Conservation (phyloP, 805 yeast genomes). For the Gaillardinia entomophila region DNA sequence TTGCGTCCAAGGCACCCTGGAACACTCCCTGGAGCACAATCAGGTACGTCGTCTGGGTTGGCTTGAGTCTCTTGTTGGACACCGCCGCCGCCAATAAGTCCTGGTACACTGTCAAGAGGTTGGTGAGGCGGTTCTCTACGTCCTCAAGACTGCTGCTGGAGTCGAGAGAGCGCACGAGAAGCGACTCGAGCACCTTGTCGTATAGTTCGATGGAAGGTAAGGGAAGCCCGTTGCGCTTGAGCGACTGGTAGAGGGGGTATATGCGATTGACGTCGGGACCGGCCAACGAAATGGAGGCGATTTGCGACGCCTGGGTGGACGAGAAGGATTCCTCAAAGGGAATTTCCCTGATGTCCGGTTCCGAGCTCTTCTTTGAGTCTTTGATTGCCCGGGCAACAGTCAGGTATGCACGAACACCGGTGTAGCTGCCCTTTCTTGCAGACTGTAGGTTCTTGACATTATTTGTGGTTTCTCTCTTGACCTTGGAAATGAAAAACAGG, state of each 20-base stretch:
- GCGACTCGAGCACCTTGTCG: slow-evolving; percentile 50
- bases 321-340: slow-evolving; percentile 15
- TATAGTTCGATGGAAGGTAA: slow-evolving; percentile 51
- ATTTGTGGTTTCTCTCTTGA: slow-evolving; percentile 23
- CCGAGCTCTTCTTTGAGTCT: slow-evolving; percentile 1
- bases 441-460: slow-evolving; percentile 20
- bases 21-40: slow-evolving; percentile 44
- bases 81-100: slow-evolving; percentile 40
- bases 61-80: slow-evolving; percentile 33
- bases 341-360: slow-evolving; percentile 1
- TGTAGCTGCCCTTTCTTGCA: slow-evolving; percentile 13
- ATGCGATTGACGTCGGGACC: slow-evolving; percentile 22
- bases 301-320: slow-evolving; percentile 13
- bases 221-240: slow-evolving; percentile 26
- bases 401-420: slow-evolving; percentile 7
- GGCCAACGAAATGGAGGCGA: slow-evolving; percentile 10
- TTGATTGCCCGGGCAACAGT: slow-evolving; percentile 3
- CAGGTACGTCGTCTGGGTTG: slow-evolving; percentile 50
- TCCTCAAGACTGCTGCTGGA: slow-evolving; percentile 22
- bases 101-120: slow-evolving; percentile 60
- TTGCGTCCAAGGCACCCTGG: slow-evolving; percentile 36
- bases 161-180: slow-evolving; percentile 44
- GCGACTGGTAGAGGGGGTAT: slow-evolving; percentile 36
- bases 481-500: slow-evolving; percentile 22
- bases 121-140: slow-evolving; percentile 56